phyloP scores from a whole-genome alignment of 805 yeast genomes.

The Kodamaea restingae region DNA sequence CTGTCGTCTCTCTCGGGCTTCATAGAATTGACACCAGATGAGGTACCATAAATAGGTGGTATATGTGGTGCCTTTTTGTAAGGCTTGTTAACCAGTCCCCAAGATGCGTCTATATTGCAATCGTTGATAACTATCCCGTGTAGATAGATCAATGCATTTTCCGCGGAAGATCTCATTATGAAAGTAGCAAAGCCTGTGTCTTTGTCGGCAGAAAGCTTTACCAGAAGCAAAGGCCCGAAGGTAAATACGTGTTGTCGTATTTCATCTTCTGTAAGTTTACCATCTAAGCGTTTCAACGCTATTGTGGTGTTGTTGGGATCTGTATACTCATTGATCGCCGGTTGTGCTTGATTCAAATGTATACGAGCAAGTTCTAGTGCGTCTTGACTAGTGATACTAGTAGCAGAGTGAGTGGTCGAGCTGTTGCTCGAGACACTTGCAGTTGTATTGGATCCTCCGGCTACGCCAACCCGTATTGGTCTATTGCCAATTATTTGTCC shows the following conservation, averaged over 20 bases:
- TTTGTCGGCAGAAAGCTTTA: conserved; percentile 18
- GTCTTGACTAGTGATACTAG: conserved; percentile 2
- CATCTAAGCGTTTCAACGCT: conserved; percentile 61
- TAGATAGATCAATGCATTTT: conserved; percentile 31
- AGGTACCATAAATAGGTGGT: conserved; percentile 19
- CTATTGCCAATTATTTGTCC: conserved; percentile 68
- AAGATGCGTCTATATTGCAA: conserved; percentile 24
- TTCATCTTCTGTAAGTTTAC: conserved; percentile 57
- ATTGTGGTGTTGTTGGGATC: conserved; percentile 82
- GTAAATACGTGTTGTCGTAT: conserved; percentile 55
- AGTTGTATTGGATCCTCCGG: conserved; percentile 35
- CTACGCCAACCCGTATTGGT: conserved; percentile 66
- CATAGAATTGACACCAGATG: neutral
- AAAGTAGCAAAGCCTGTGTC: conserved; percentile 25
- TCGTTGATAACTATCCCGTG: conserved; percentile 29
- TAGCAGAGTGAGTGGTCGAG: no score
- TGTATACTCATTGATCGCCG: conserved; percentile 59
- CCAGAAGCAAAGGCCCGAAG: conserved; percentile 50
- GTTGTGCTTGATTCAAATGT: conserved; percentile 42
- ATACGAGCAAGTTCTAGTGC: conserved; percentile 16
- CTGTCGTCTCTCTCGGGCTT: conserved; percentile 10
- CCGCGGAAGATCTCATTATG: conserved; percentile 32
- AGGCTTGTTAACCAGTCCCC: conserved; percentile 24
- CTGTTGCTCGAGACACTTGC: no score
- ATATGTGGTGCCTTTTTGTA: conserved; percentile 10